Conservation (phyloP, 2,329 filamentous ascomycete genomes). For the Epichloe sp. region DNA sequence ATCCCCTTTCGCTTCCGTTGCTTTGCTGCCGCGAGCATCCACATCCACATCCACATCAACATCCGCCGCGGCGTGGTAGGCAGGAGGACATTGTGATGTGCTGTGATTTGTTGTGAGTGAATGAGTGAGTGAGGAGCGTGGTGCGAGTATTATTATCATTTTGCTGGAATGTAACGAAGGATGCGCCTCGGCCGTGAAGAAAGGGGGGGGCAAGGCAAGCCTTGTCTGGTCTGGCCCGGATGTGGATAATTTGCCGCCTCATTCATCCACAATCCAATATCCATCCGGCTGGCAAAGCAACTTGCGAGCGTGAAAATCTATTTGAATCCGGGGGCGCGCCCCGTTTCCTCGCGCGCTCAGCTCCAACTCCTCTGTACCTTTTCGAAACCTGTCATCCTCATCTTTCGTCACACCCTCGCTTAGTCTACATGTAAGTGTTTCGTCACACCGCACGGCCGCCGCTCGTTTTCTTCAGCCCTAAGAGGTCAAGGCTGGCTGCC, state of each 20-base stretch:
- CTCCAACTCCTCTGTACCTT: neutral
- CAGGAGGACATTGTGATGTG: neutral
- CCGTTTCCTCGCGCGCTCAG: neutral
- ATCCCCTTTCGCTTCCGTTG: neutral
- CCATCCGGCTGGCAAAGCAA: neutral
- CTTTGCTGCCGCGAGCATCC: neutral
- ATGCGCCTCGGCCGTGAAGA: neutral
- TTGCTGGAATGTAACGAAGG: conserved; percentile 1
- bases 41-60: neutral
- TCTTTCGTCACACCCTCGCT: conserved; percentile 1
- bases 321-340: conserved; percentile 4
- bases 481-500: neutral
- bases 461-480: neutral
- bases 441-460: neutral
- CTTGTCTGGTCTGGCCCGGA: neutral
- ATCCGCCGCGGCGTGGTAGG: neutral
- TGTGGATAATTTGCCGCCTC: conserved; percentile 6
- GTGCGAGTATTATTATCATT: neutral
- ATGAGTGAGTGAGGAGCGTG: too few relatives aligned
- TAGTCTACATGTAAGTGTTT: neutral
- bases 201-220: neutral
- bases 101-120: neutral
- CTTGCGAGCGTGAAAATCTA: neutral
- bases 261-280: conserved; percentile 3
- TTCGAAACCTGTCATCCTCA: neutral